Evolutionary conservation across 148 eudicot species (phyloP).

Genomic region (Nepenthes mirabilis): DNA sequence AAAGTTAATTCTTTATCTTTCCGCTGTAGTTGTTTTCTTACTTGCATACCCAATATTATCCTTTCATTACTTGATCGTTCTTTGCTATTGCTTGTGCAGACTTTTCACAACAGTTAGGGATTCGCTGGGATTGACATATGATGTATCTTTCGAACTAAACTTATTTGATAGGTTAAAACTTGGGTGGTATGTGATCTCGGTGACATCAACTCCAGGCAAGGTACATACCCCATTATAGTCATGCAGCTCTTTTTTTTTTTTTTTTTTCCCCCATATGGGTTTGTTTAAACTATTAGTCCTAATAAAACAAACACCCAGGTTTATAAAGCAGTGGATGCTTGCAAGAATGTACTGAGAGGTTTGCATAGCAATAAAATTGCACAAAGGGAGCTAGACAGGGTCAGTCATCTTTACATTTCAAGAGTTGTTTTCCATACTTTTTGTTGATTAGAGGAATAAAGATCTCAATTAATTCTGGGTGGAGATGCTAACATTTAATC

Average conservation of each 20-base stretch:
- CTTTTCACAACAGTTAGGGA: constrained; percentile 97
- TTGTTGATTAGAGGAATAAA: no score
- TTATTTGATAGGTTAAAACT: constrained; percentile 85
- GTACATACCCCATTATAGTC: constrained; percentile 22
- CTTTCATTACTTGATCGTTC: not conserved
- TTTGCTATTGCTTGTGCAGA: constrained; percentile 28
- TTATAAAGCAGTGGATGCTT: constrained; percentile 95
- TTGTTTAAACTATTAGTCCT: constrained; percentile 5
- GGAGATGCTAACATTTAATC: no score
- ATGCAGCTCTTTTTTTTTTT: not conserved
- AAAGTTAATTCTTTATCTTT: no score
- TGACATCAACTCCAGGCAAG: constrained; percentile 96
- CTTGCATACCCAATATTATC: not conserved
- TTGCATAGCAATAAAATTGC: constrained; percentile 62
- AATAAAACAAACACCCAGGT: constrained; percentile 36
- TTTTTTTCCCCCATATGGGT: constrained; percentile 1
- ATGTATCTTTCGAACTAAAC: constrained; percentile 88
- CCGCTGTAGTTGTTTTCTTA: no score
- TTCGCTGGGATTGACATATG: constrained; percentile 94
- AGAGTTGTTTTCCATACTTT: not conserved
- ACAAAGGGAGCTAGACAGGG: constrained; percentile 88
- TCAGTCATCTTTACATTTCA: constrained; percentile 23
- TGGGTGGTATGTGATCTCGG: constrained; percentile 98
- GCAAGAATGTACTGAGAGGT: constrained; percentile 91
- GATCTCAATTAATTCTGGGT: no score